These are phyloP conservation scores for Tilletia setariae DNA, from an alignment of 1,284 basidiomycete species.

Conservation along the genomic window DNA sequence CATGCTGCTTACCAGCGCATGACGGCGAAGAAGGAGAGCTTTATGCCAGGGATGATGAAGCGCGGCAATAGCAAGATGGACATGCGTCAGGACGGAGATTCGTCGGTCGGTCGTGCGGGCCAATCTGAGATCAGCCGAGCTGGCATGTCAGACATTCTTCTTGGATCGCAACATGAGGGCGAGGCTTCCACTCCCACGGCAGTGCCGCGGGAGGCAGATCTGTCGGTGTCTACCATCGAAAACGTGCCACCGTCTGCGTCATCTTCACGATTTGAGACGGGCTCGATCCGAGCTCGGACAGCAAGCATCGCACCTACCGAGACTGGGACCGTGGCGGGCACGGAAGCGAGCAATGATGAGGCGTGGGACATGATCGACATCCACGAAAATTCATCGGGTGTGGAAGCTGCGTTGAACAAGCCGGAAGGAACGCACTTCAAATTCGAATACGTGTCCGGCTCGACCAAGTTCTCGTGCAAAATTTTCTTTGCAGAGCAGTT, in stretches of 20 bases:
- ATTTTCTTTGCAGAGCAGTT: constrained; percentile 97
- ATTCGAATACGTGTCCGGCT: constrained; percentile 59
- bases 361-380: constrained; percentile 33
- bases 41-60: constrained; percentile 68
- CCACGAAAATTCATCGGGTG: constrained; percentile 23
- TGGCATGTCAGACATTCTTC: too few species aligned
- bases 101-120: background rate
- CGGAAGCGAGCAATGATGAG: constrained; percentile 19
- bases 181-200: background rate
- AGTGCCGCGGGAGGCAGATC: background rate
- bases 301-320: constrained; percentile 1
- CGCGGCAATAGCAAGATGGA: constrained; percentile 49
- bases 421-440: constrained; percentile 49
- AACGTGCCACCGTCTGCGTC: too few species aligned
- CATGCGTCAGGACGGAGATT: background rate
- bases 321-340: background rate
- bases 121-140: background rate
- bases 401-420: constrained; percentile 38
- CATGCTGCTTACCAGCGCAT: constrained; percentile 15
- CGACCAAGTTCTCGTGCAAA: constrained; percentile 86
- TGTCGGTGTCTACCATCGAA: background rate
- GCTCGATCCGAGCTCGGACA: background rate
- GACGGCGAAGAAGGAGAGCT: constrained; percentile 54
- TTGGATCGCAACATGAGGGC: background rate
- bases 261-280: background rate